Evolutionary conservation across 2,329 filamentous ascomycete genomes (phyloP).

Genomic region (Myrmaecium sp.): DNA sequence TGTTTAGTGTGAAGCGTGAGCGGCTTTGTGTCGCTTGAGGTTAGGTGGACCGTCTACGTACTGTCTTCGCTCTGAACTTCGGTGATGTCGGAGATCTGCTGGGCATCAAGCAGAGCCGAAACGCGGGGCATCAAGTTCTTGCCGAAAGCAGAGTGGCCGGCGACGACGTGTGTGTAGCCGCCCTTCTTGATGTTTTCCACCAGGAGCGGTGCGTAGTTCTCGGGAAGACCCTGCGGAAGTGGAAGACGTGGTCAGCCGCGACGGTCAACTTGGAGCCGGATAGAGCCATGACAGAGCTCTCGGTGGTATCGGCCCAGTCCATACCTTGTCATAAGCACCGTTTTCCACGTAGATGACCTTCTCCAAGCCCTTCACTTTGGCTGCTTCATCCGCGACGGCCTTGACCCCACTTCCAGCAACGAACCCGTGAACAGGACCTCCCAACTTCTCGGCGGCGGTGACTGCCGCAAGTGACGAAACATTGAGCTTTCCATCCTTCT

Average conservation of each 20-base stretch:
- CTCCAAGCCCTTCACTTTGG: slow-evolving; percentile 77
- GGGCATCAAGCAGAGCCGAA: slow-evolving; percentile 75
- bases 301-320: not conserved
- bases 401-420: slow-evolving; percentile 69
- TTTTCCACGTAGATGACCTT: slow-evolving; percentile 86
- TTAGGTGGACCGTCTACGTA: slow-evolving; percentile 26
- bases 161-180: slow-evolving; percentile 81
- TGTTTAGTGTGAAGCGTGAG: slow-evolving; percentile 10
- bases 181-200: slow-evolving; percentile 96
- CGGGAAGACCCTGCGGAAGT: slow-evolving; percentile 52
- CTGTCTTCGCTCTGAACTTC: slow-evolving; percentile 74
- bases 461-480: slow-evolving; percentile 68
- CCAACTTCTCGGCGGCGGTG: slow-evolving; percentile 71
- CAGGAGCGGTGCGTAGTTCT: slow-evolving; percentile 85
- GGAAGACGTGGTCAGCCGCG: slow-evolving; percentile 5
- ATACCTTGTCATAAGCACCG: slow-evolving; percentile 77
- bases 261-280: not conserved
- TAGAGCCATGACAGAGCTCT: not conserved
- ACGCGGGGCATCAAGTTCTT: slow-evolving; percentile 89
- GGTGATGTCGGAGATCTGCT: slow-evolving; percentile 88
- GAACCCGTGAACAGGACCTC: slow-evolving; percentile 72
- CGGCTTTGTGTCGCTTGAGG: not conserved
- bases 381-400: slow-evolving; percentile 60
- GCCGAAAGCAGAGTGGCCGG: slow-evolving; percentile 85
- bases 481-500: slow-evolving; percentile 77